phyloP scores from a whole-genome alignment of 768 basidiomycete genomes.

The Tricholoma flavovirens region DNA sequence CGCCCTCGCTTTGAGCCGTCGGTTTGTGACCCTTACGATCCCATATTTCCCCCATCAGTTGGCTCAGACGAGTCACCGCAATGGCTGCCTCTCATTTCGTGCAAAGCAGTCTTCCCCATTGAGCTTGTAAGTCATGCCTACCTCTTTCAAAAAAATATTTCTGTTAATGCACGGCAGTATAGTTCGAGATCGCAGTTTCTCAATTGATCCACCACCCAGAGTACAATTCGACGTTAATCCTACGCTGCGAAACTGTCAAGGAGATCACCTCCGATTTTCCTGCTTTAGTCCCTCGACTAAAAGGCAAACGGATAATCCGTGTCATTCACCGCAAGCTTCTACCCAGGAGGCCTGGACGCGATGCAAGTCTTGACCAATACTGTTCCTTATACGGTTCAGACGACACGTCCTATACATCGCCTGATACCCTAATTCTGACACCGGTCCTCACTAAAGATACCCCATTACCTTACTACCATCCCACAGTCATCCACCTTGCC shows the following conservation, averaged over 20 bases:
- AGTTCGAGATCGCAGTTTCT: constrained; percentile 72
- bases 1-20: constrained; percentile 18
- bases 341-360: constrained; percentile 74
- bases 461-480: constrained; percentile 85
- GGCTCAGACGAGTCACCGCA: not conserved
- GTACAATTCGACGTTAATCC: constrained; percentile 86
- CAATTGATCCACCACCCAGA: constrained; percentile 86
- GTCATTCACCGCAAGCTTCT: constrained; percentile 65
- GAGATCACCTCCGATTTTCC: constrained; percentile 34
- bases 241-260: constrained; percentile 68
- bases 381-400: constrained; percentile 61
- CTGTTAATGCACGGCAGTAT: not conserved
- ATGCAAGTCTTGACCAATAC: constrained; percentile 66
- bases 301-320: constrained; percentile 34
- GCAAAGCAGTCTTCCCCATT: constrained; percentile 36
- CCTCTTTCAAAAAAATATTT: not conserved
- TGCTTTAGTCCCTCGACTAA: constrained; percentile 28
- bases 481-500: constrained; percentile 71
- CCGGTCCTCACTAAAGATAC: constrained; percentile 44
- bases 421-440: constrained; percentile 45
- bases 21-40: constrained; percentile 3
- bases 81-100: constrained; percentile 35
- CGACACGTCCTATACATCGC: constrained; percentile 1
- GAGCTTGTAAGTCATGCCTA: constrained; percentile 31
- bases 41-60: constrained; percentile 1